Conservation (phyloP, 2,329 filamentous ascomycete species). For the Rhytidhysteron rufulum region DNA sequence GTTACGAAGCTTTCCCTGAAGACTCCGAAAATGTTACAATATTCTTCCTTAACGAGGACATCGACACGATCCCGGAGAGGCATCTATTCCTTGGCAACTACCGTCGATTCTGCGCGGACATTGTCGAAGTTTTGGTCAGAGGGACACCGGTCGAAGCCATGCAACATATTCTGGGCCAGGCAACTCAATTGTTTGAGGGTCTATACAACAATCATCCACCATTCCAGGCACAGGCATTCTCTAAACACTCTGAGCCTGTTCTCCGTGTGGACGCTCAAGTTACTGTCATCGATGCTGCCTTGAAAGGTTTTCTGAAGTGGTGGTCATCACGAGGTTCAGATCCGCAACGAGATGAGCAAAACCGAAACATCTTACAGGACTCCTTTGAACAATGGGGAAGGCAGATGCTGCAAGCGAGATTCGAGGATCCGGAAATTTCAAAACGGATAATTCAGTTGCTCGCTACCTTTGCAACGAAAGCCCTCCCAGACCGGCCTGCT, state of each 20-base stretch:
- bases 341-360: slow-evolving; percentile 50
- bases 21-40: slow-evolving; percentile 76
- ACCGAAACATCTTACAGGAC: slow-evolving; percentile 56
- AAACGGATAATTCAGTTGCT: slow-evolving; percentile 78
- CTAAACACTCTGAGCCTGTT: slow-evolving; percentile 67
- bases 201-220: slow-evolving; percentile 68
- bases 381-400: slow-evolving; percentile 70
- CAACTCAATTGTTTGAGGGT: slow-evolving; percentile 68
- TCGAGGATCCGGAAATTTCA: slow-evolving; percentile 78
- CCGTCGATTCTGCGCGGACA: slow-evolving; percentile 78
- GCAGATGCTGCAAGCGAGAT: slow-evolving; percentile 64
- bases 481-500: slow-evolving; percentile 68
- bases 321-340: slow-evolving; percentile 51
- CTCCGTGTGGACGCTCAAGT: slow-evolving; percentile 85
- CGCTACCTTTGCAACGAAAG: slow-evolving; percentile 79
- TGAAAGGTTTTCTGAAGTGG: slow-evolving; percentile 89
- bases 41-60: slow-evolving; percentile 84
- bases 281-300: slow-evolving; percentile 79
- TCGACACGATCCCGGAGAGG: slow-evolving; percentile 88
- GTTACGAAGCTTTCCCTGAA: slow-evolving; percentile 82
- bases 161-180: slow-evolving; percentile 76
- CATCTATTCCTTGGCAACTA: slow-evolving; percentile 97
- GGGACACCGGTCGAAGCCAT: slow-evolving; percentile 81
- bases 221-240: slow-evolving; percentile 60
- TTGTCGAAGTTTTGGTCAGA: slow-evolving; percentile 83